Evolutionary conservation across 1,284 basidiomycete species (phyloP), one percentile per base, ranked within the genome.

Genomic region (Ceratobasidium theobromae): DNA sequence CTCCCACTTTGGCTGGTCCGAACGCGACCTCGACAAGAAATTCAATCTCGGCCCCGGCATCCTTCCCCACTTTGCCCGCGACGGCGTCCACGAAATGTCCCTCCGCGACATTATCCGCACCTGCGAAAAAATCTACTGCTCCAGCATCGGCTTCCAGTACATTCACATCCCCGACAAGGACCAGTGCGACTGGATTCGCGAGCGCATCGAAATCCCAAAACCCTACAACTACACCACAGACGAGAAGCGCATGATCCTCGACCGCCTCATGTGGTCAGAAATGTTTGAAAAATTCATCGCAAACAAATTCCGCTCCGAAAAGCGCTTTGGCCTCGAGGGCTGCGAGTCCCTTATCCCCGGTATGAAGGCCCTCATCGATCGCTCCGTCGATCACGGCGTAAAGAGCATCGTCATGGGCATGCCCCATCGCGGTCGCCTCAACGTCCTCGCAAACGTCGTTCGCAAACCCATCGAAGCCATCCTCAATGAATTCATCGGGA

Each of bases 191-290:
- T 99, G 97, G 97, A 95, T 99, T 72, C 86, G 97, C 71, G 93
- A 95, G 77, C 92, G 97, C 70, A 84, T 99, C 65, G 97, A 99
- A 78, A 89, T 91, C 23, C 97, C 97, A 3, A 88, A 92, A 73
- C 96, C 96, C n/a, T 98, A 94, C 94, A 93, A 94, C 75, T 99
- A 99, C 80, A 90, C 90, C 51, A 85, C 94, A 68, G 97, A 99
- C 75, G 96, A 99, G 82, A 99, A 99, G 81, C 88, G 95, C 67
- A 96, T 97, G 89, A 97, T 99, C 71, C 86, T 99, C 68, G 97
- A 99, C 79, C 92, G 97, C 69, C 87, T 98, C 74, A 98, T 98
- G 78, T 99, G 97, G 97, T 99, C 96, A 28, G 96, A 99, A 76
- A 91, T 93, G 4, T 98, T 99, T 74, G 97, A 99, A 78, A 95